Base-by-base conservation (phyloP, 2,329 filamentous ascomycete genomes). In the Colletotrichum acutatum region DNA sequence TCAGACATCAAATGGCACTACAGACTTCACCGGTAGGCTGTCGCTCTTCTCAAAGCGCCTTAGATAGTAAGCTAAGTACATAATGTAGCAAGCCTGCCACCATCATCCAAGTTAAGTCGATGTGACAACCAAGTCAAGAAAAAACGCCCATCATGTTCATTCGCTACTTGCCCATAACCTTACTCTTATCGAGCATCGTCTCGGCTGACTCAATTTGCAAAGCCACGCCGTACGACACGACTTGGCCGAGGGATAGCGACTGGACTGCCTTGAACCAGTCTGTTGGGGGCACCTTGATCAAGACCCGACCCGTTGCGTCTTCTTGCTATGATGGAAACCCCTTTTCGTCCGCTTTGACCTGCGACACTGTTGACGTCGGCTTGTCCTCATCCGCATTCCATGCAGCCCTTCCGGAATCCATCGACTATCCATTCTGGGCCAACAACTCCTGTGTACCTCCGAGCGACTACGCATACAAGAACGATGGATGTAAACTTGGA, bases 401-500 rank as follows among this genome's bases (percentile, higher is more conserved):
- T 42, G 30, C 63, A 12, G 14, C 19, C 9, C 49, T 37, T 53
- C 63, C 52, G 19, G 63, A 66, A n/a, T 66, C 63, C 1, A 66
- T 66, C 52, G 63, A 66, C 52, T 66, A 57, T 22, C 52, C 63
- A 0, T 66, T 34, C 6, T 66, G 22, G 52, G 52, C 63, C 9
- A 66, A 66, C 24, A 57, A 28, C 24, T 56, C 63, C 1, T 66
- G 63, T 22, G 63, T 66, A 14, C 63, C 63, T 1, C 52, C 63
- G 11, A 66, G 52, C 24, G 63, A 56, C 32, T 56, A 56, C 16
- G 63, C 30, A 8, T 66, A 57, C 32, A 42, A 57, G n/a, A 22
- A 32, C 24, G 14, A 66, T 19, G 49, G 49, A 57, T 89, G 82
- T 42, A 78, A 75, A 3, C 67, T 42, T 1, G 62, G 64, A 2